Evolutionary conservation across 768 basidiomycete species (phyloP), one percentile per base, ranked within the genome.

Genomic region (Lentinus brumalis): DNA sequence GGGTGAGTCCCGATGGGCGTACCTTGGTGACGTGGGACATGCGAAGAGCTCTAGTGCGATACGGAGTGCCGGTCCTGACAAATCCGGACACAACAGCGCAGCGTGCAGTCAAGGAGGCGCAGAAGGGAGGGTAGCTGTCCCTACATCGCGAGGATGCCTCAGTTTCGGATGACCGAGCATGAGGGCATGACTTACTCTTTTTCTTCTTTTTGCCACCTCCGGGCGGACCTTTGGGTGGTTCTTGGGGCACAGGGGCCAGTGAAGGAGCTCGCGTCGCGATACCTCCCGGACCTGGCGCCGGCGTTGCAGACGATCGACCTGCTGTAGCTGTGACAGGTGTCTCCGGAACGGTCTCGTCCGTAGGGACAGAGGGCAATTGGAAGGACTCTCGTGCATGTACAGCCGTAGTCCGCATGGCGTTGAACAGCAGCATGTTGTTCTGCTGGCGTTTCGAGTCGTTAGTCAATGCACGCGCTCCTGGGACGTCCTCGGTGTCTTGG

Each of bases 341-440:
- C 42, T 74, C 70, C 8, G 75, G 64, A 2, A 69, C 62, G n/a
- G 62, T 51, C 53, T 58, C 55, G 16, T 75, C 75, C 29, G 69
- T 40, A 30, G 73, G 71, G 11, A 73, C 74, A 18, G 74, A 62
- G 62, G 70, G 78, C 38, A 81, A 75, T 32, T 80, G 73, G 57
- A 86, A 79, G 0, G 83, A 75, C 62, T 79, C 77, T 63, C 77
- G 84, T 18, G 90, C 83, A 65, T 92, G 90, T 50, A 81, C 76
- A 6, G 89, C 91, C 0, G 92, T 91, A 4, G 89, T 84, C 64
- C 81, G 84, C 90, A 94, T 91, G 8, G 92, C 92, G 61, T 88
- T 87, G 68, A 86, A 75, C 64, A 94, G 79, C 21, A 92, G 79
- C 65, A 81, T 76, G 58, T 79, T 85, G 69, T 92, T 91, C 69